Percentiles rank a stretch among this genome's conserved stretches.
Evolutionary conservation across 352 stramenopile species (phyloP).

Genomic region (Blastocystis sp.): DNA sequence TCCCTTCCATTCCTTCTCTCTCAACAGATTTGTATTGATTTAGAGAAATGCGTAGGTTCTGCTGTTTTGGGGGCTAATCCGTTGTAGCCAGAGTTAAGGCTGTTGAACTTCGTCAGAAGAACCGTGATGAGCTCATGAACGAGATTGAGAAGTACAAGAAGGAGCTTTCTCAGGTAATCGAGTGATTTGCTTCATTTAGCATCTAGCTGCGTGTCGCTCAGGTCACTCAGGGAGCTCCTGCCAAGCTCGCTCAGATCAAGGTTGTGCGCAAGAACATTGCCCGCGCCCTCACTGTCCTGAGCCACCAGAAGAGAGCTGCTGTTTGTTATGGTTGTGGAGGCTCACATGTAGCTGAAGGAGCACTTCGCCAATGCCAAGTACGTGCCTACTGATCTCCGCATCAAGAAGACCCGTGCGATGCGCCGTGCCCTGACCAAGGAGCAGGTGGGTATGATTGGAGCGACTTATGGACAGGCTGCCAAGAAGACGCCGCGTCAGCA

Average conservation of each 20-base stretch:
- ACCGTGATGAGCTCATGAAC: slow-evolving; percentile 92
- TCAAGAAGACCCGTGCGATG: slow-evolving; percentile 96
- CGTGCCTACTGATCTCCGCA: slow-evolving; percentile 87
- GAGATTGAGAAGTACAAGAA: slow-evolving; percentile 93
- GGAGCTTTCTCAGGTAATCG: slow-evolving; percentile 76
- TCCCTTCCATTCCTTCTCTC: background rate
- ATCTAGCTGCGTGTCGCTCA: slow-evolving; percentile 90
- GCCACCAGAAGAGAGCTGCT: slow-evolving; percentile 95
- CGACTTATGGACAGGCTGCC: slow-evolving; percentile 58
- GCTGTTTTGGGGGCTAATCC: slow-evolving; percentile 43
- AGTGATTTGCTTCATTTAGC: background rate
- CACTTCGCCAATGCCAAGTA: slow-evolving; percentile 85
- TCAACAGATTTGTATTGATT: slow-evolving; percentile 55
- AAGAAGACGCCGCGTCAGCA: slow-evolving; percentile 62
- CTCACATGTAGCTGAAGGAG: slow-evolving; percentile 72
- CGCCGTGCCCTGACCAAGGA: slow-evolving; percentile 84
- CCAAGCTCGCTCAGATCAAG: slow-evolving; percentile 98
- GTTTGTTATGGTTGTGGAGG: slow-evolving; percentile 47
- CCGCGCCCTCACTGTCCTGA: slow-evolving; percentile 95
- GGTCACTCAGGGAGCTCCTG: slow-evolving; percentile 91
- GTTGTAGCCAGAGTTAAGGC: slow-evolving; percentile 82
- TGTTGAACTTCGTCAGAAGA: slow-evolving; percentile 89
- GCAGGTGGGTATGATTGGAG: slow-evolving; percentile 81
- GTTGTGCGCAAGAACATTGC: slow-evolving; percentile 96
- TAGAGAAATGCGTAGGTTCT: slow-evolving; percentile 55